Base-by-base conservation (phyloP, 1,139 yeast genomes). In the Candida tunisiensis region DNA sequence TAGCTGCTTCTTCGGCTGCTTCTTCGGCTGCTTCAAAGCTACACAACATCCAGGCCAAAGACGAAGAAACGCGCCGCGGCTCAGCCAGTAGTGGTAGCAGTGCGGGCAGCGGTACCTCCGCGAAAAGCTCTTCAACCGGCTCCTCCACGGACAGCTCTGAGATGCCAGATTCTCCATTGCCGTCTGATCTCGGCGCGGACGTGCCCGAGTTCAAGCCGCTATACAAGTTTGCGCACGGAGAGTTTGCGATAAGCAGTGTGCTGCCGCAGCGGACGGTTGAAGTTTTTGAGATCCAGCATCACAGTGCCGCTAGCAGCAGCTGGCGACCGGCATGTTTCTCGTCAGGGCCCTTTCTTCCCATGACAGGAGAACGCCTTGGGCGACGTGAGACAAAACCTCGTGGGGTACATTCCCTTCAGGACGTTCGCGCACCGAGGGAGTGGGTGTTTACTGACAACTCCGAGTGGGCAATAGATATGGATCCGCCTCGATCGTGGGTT, bases 261-360 rank as follows among this genome's bases (percentile, higher is more conserved):
- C 40, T 37, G 14, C 58, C 56, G 28, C 41, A 41, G 34, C 43
- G 57, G 29, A 60, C 63, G 35, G 71, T 74, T 10, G 82, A 75
- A 40, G 63, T 77, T 2, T 82, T 58, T 51, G 93, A 82, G 44
- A 51, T 80, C 21, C 93, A 82, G 38, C 53, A 53, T 36, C 60
- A 65, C 32, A 62, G 69, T 42, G 45, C 51, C 6, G 51, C 49
- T 4, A 49, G 61, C 3, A 65, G 64, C 26, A 65, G 64, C 31
- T 80, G 93, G 93, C 60, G 53, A 26, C 35, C 48, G 4, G 40
- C 54, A 2, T 16, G 40, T 2, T 39, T 31, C 27, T 22, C 49
- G 8, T 64, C 55, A 26, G 17, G 16, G 8, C 31, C 35, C 4
- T 23, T 13, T 13, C 23, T 33, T n/a, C n/a, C n/a, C n/a, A n/a